These are phyloP conservation scores for Peziza echinospora DNA, from an alignment of 495 filamentous ascomycete species.

Conservation along the genomic window DNA sequence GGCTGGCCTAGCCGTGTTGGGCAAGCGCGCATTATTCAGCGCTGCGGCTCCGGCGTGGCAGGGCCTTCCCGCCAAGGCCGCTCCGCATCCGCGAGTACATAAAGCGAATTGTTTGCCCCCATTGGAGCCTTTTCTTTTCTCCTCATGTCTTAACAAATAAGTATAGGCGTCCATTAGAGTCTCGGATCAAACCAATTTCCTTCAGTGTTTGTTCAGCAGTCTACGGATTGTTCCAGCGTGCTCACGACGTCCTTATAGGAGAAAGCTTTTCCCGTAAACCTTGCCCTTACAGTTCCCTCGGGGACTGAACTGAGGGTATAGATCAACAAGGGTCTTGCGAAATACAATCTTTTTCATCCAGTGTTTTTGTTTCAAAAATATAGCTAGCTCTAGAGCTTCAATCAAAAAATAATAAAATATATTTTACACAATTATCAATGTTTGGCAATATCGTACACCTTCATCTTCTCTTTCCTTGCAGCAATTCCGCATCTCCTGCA, in stretches of 20 bases:
- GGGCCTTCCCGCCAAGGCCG: too few species aligned
- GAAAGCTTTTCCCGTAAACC: conserved; percentile 23
- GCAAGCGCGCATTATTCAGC: too few species aligned
- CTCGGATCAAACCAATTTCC: conserved; percentile 65
- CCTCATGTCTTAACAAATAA: conserved; percentile 45
- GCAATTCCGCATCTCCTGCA: conserved; percentile 3
- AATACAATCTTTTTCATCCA: conserved; percentile 6
- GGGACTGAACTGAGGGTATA: conserved; percentile 22
- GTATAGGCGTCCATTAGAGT: conserved; percentile 98
- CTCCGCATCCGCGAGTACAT: too few species aligned
- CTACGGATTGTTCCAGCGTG: conserved; percentile 65
- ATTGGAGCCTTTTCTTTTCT: conserved; percentile 27
- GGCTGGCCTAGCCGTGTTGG: too few species aligned
- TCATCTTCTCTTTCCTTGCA: conserved; percentile 9
- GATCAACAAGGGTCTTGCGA: conserved; percentile 23
- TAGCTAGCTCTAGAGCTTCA: background rate
- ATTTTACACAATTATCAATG: conserved; percentile 1
- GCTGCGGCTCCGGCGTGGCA: too few species aligned
- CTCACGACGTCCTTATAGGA: conserved; percentile 96
- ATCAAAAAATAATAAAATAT: conserved; percentile 5
- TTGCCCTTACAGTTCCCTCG: conserved; percentile 25
- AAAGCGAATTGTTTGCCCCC: too few species aligned
- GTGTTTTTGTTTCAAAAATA: conserved; percentile 3
- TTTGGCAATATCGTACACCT: too few species aligned
- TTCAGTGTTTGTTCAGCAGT: conserved; percentile 78